phyloP scores from a whole-genome alignment of 805 yeast species.

The Brettanomyces custersianus region DNA sequence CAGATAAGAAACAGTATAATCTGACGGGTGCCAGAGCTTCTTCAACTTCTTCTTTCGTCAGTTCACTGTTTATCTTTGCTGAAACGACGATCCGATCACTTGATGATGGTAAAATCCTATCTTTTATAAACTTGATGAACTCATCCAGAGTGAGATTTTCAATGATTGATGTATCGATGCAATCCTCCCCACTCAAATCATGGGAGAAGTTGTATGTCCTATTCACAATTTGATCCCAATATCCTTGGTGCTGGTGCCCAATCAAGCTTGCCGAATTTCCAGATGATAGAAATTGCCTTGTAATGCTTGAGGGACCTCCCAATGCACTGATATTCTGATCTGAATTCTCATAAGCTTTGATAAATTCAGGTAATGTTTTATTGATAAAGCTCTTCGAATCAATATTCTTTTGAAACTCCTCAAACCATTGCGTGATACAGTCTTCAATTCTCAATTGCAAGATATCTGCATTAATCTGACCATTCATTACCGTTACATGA shows the following conservation, averaged over 20 bases:
- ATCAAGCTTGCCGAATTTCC: conserved; percentile 7
- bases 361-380: conserved; percentile 27
- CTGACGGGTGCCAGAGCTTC: conserved; percentile 29
- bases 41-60: conserved; percentile 28
- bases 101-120: conserved; percentile 29
- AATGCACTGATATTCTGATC: conserved; percentile 9
- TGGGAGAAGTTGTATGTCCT: conserved; percentile 33
- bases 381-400: conserved; percentile 20
- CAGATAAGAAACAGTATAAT: conserved; percentile 34
- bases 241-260: conserved; percentile 33
- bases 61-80: conserved; percentile 30
- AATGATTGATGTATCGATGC: conserved; percentile 26
- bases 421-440: conserved; percentile 35
- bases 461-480: conserved; percentile 29
- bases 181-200: conserved; percentile 20
- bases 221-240: conserved; percentile 42
- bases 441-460: conserved; percentile 40
- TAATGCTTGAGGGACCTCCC: conserved; percentile 19
- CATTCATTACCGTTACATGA: conserved; percentile 50
- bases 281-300: conserved; percentile 13
- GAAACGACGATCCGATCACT: conserved; percentile 31
- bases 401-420: conserved; percentile 16
- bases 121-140: conserved; percentile 28
- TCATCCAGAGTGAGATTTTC: conserved; percentile 22
- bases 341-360: conserved; percentile 27